phyloP scores from a whole-genome alignment of 2,329 filamentous ascomycete species.

The Scorias spongiosa region DNA sequence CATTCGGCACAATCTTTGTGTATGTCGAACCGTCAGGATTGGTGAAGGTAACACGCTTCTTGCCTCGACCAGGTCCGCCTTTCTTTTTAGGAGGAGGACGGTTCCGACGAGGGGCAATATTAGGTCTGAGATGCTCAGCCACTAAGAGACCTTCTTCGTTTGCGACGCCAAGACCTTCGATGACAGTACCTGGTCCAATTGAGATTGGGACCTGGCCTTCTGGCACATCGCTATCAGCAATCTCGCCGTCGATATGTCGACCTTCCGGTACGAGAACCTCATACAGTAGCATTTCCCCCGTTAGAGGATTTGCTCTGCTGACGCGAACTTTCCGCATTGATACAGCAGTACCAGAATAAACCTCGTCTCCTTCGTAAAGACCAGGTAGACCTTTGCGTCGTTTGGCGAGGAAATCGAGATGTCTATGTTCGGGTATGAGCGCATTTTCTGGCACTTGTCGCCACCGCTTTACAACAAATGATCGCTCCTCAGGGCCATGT shows the following conservation, averaged over 20 bases:
- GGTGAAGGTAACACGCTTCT: constrained; percentile 52
- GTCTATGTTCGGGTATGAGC: constrained; percentile 43
- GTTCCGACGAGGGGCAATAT: constrained; percentile 35
- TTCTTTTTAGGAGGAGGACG: constrained; percentile 64
- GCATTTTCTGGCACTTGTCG: constrained; percentile 39
- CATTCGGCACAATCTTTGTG: constrained; percentile 22
- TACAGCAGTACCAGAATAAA: constrained; percentile 11
- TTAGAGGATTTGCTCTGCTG: constrained; percentile 56
- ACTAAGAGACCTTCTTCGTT: constrained; percentile 47
- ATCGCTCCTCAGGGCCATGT: constrained; percentile 21
- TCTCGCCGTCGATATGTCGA: constrained; percentile 66
- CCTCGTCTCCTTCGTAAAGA: constrained; percentile 25
- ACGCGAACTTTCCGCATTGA: constrained; percentile 68
- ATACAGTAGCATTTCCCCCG: constrained; percentile 68
- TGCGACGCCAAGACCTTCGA: constrained; percentile 44
- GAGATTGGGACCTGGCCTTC: constrained; percentile 27
- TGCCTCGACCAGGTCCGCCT: constrained; percentile 66
- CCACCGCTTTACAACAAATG: constrained; percentile 44
- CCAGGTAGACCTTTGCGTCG: constrained; percentile 43
- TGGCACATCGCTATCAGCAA: constrained; percentile 43
- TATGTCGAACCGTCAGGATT: constrained; percentile 28
- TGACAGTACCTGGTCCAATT: constrained; percentile 42
- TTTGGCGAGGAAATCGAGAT: constrained; percentile 41
- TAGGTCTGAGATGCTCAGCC: constrained; percentile 21
- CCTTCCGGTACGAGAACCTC: constrained; percentile 71